Percentiles rank a stretch among this genome's conserved stretches.
phyloP scores from a whole-genome alignment of 192 early-diverging fungal genomes.

The Backusella luteola region DNA sequence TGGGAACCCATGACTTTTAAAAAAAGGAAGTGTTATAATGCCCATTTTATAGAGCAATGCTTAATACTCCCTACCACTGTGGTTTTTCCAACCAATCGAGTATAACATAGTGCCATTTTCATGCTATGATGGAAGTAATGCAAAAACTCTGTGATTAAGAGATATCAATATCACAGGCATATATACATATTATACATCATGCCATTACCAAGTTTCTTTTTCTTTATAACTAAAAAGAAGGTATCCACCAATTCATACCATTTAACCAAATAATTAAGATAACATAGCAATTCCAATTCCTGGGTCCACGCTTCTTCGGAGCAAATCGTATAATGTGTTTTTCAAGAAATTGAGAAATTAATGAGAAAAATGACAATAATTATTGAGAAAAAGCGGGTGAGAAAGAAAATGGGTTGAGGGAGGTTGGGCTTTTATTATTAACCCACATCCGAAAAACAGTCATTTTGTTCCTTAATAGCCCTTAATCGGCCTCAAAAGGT shows the following conservation, averaged over 20 bases:
- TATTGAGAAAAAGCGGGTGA: too few relatives aligned
- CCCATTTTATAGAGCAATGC: not conserved
- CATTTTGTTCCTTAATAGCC: too few relatives aligned
- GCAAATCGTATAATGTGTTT: slow-evolving; percentile 73
- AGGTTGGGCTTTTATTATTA: too few relatives aligned
- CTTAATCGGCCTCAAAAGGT: too few relatives aligned
- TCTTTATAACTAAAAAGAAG: slow-evolving; percentile 78
- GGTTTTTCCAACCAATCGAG: slow-evolving; percentile 68
- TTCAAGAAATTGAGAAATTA: too few relatives aligned
- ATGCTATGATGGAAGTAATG: slow-evolving; percentile 91
- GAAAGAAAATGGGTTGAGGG: too few relatives aligned
- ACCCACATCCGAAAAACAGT: too few relatives aligned
- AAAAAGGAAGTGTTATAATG: not conserved
- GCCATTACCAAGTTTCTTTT: slow-evolving; percentile 63
- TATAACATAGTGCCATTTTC: slow-evolving; percentile 82
- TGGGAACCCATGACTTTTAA: slow-evolving; percentile 63
- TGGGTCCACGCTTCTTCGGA: slow-evolving; percentile 62
- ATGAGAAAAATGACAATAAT: too few relatives aligned
- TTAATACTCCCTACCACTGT: slow-evolving; percentile 56
- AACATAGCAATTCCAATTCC: slow-evolving; percentile 75
- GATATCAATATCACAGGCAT: not conserved
- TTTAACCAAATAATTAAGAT: slow-evolving; percentile 89
- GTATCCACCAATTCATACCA: slow-evolving; percentile 88
- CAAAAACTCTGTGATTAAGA: slow-evolving; percentile 63
- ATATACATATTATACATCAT: not conserved